Base-by-base conservation (phyloP, 2,329 filamentous ascomycete genomes). In the Diplocarpon rosae region DNA sequence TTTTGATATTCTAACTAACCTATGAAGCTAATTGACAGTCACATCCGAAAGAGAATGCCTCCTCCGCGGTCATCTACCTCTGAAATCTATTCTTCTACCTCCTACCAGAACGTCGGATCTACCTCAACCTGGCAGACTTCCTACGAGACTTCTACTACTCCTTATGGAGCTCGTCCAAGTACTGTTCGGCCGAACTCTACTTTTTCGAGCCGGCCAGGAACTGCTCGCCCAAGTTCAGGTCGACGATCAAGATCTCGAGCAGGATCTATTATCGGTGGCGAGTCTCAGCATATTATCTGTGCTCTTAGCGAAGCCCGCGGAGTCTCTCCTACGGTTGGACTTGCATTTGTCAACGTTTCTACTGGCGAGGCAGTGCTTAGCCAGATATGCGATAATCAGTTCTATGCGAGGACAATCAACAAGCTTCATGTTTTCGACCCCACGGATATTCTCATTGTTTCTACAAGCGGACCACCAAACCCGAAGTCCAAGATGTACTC, bases 361-460 rank as follows among this genome's bases (percentile, higher is more conserved):
- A 89, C 85, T 2, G 85, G 83, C 32, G 87, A 95, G 64, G 85
- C 79, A 13, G 78, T 88, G 24, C 72, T 96, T 32, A 93, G 86
- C 59, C 87, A 95, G 58, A 90, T 96, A 52, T 88, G 83, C 59
- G 90, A 96, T 62, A 93, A 82, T 45, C 88, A 95, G 61, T 93
- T 88, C 29, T 96, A 94, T 60, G 80, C 88, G 46, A 82, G 81
- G 58, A 94, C 88, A 0, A 70, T 94, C 27, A 85, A 94, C 63
- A 95, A 95, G 61, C 72, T 96, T 29, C 76, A 77, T 42, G 78
- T 95, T 17, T 84, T 86, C 55, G 76, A 83, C 17, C 89, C 90
- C 0, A 83, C 81, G 1, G 78, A 82, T 51, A 84, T 95, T 39
- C 66, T 96, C 1, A 80, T 94, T 53, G 79, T 87, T 58, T 75